Conservation (phyloP, 2,329 filamentous ascomycete species). For the Cladosporium sp. region DNA sequence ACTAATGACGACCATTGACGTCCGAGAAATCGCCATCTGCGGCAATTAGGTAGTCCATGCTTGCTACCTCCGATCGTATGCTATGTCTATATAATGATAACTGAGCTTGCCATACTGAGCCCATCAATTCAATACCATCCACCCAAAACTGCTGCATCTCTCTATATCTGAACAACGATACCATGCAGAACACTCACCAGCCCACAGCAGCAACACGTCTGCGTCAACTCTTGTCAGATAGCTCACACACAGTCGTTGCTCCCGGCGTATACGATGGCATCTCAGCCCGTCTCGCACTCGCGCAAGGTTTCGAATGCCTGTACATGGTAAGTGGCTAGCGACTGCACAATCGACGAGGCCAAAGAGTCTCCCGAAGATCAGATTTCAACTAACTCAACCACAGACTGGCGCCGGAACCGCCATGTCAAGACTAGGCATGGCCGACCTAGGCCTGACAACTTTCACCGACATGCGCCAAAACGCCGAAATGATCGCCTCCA, state of each 20-base stretch:
- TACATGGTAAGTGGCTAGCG: conserved; percentile 56
- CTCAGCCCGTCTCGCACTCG: conserved; percentile 59
- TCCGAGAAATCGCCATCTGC: neutral
- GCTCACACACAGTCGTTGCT: conserved; percentile 46
- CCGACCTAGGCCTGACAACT: conserved; percentile 60
- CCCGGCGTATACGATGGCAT: conserved; percentile 68
- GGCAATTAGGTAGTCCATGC: neutral
- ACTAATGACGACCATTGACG: conserved; percentile 3
- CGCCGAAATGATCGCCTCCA: conserved; percentile 61
- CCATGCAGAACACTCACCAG: conserved; percentile 20
- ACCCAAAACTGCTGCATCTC: too few species aligned
- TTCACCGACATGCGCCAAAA: conserved; percentile 60
- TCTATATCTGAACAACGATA: conserved; percentile 8
- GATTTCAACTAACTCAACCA: neutral
- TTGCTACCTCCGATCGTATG: neutral
- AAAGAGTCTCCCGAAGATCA: neutral
- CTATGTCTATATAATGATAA: neutral
- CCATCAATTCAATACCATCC: neutral
- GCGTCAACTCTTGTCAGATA: conserved; percentile 28
- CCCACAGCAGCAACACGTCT: conserved; percentile 24
- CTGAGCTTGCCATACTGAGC: neutral
- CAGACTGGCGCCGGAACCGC: conserved; percentile 61
- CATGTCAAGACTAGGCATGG: conserved; percentile 57
- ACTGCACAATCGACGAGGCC: neutral
- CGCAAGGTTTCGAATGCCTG: conserved; percentile 59